Evolutionary conservation across 805 yeast genomes (phyloP).

Genomic region (Ogataea pini): DNA sequence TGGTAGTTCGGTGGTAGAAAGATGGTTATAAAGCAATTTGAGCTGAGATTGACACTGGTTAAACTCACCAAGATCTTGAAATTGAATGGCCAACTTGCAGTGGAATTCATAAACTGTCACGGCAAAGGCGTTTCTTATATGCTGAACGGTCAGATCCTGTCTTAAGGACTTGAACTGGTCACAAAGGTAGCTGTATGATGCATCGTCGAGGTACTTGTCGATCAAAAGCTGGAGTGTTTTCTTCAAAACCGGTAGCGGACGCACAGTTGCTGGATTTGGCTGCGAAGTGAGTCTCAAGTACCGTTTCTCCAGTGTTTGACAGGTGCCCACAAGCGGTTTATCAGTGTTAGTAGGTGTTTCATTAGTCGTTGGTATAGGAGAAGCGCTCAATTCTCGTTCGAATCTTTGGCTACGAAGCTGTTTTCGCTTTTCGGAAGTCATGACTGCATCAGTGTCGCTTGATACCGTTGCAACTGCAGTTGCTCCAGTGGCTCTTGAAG

Average conservation of each 20-base stretch:
- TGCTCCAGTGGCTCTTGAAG: constrained; percentile 5
- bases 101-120: constrained; percentile 81
- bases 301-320: constrained; percentile 67
- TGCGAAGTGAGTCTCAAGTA: constrained; percentile 87
- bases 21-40: constrained; percentile 54
- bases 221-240: constrained; percentile 57
- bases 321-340: constrained; percentile 56
- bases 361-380: constrained; percentile 8
- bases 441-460: constrained; percentile 12
- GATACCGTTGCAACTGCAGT: neutral
- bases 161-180: constrained; percentile 91
- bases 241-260: constrained; percentile 67
- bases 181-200: constrained; percentile 72
- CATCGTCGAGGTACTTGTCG: constrained; percentile 49
- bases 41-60: constrained; percentile 92
- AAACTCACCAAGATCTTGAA: constrained; percentile 87
- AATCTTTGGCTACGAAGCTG: constrained; percentile 52
- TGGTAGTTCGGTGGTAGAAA: constrained; percentile 25
- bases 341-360: constrained; percentile 11
- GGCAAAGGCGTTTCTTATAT: constrained; percentile 75
- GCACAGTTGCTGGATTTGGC: constrained; percentile 80
- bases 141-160: constrained; percentile 92
- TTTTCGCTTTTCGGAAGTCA: constrained; percentile 35
- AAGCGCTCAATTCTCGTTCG: constrained; percentile 34
- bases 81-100: constrained; percentile 81